phyloP scores from a whole-genome alignment of 2,329 filamentous ascomycete species.

The Colletotrichum abscissum region DNA sequence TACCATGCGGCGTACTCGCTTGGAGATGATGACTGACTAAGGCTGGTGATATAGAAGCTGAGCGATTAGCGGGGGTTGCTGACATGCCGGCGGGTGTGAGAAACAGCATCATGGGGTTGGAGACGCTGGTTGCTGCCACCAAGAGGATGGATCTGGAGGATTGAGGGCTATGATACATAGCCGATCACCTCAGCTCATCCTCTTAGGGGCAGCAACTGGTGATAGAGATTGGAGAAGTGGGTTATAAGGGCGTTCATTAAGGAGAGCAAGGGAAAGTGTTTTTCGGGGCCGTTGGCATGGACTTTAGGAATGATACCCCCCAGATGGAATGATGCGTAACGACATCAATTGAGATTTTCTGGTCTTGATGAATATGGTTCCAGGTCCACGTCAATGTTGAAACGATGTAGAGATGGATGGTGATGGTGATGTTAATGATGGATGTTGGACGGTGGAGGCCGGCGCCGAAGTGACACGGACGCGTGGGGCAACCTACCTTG shows the following conservation, averaged over 20 bases:
- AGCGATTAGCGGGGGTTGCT: not conserved
- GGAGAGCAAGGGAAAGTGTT: not conserved
- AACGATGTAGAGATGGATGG: too few species aligned
- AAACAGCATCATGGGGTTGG: conserved; percentile 27
- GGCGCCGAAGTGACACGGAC: conserved; percentile 12
- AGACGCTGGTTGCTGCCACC: conserved; percentile 26
- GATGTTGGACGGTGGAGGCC: not conserved
- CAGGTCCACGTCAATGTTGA: too few species aligned
- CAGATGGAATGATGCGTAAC: not conserved
- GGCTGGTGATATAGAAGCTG: not conserved
- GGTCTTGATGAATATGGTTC: not conserved
- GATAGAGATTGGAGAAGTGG: not conserved
- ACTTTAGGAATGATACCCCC: not conserved
- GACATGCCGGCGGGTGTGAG: conserved; percentile 17
- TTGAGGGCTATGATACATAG: not conserved
- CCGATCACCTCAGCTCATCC: not conserved
- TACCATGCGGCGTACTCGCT: not conserved
- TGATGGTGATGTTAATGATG: too few species aligned
- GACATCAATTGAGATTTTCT: not conserved
- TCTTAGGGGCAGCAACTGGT: not conserved
- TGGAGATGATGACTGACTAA: not conserved
- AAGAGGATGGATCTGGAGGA: conserved; percentile 23
- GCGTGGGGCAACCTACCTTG: not conserved
- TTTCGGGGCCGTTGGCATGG: not conserved
- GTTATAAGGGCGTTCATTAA: not conserved